These are phyloP conservation scores for Scheffersomyces insectosa DNA, from an alignment of 1,139 yeast genomes.

Conservation along the genomic window DNA sequence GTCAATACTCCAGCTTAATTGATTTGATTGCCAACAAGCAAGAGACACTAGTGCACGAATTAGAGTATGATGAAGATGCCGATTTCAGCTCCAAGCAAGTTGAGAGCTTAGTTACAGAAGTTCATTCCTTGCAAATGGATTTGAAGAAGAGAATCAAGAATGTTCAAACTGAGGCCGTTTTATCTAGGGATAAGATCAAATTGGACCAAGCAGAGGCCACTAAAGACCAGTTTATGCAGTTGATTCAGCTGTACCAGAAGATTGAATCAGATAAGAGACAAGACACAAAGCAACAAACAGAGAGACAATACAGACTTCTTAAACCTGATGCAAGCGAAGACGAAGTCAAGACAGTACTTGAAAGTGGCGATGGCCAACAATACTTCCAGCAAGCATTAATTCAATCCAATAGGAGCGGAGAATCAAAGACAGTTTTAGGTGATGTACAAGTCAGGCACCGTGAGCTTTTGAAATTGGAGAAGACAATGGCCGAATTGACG, in stretches of 20 bases:
- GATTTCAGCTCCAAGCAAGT: conserved; percentile 69
- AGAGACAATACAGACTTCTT: conserved; percentile 85
- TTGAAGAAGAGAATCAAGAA: conserved; percentile 72
- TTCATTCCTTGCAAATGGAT: conserved; percentile 69
- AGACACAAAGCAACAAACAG: conserved; percentile 80
- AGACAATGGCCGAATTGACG: conserved; percentile 90
- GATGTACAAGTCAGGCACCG: conserved; percentile 94
- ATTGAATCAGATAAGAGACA: conserved; percentile 83
- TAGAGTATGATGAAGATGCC: conserved; percentile 65
- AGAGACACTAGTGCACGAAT: conserved; percentile 74
- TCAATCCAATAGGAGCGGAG: conserved; percentile 90
- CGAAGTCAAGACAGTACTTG: conserved; percentile 78
- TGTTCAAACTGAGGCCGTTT: conserved; percentile 62
- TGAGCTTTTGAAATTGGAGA: conserved; percentile 88
- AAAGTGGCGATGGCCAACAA: conserved; percentile 73
- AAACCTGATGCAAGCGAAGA: conserved; percentile 87
- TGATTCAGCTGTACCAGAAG: conserved; percentile 80
- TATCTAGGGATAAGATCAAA: conserved; percentile 71
- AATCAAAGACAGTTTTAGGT: conserved; percentile 87
- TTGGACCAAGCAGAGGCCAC: conserved; percentile 84
- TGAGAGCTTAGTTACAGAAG: conserved; percentile 71
- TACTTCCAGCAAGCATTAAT: conserved; percentile 87
- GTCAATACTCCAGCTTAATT: conserved; percentile 71
- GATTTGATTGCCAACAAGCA: conserved; percentile 78
- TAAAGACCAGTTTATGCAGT: conserved; percentile 75